Conservation (phyloP, 805 yeast genomes). For the Starmerella tilneyi region DNA sequence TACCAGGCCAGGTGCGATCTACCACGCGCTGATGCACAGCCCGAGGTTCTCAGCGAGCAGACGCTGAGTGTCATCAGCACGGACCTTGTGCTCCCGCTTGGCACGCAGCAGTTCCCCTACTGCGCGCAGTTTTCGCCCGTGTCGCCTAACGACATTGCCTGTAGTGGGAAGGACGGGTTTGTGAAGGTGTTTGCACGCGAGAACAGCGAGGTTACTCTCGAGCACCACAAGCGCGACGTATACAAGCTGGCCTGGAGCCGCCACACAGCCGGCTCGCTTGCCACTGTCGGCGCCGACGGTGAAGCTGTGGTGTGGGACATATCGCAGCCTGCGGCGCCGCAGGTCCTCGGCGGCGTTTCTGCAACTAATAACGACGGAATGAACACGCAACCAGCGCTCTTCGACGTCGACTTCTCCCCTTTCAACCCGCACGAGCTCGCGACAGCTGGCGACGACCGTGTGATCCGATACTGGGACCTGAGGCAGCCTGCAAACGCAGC, state of each 20-base stretch:
- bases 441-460: conserved; percentile 68
- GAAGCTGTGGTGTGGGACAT: conserved; percentile 65
- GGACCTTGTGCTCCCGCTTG: conserved; percentile 8
- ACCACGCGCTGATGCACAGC: conserved; percentile 23
- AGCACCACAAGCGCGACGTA: conserved; percentile 57
- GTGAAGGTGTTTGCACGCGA: conserved; percentile 25
- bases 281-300: conserved; percentile 58
- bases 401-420: conserved; percentile 58
- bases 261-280: conserved; percentile 34
- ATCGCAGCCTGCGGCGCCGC: conserved; percentile 33
- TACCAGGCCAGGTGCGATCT: conserved; percentile 34
- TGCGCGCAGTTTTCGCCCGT: conserved; percentile 43
- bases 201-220: conserved; percentile 29
- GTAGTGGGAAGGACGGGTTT: conserved; percentile 40
- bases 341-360: conserved; percentile 45
- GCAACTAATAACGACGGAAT: conserved; percentile 46
- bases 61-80: conserved; percentile 29
- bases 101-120: conserved; percentile 11
- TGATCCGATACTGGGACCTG: conserved; percentile 55
- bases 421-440: conserved; percentile 44
- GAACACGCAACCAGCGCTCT: conserved; percentile 42
- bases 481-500: conserved; percentile 10
- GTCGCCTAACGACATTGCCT: conserved; percentile 40
- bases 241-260: conserved; percentile 62
- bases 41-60: conserved; percentile 47